These are phyloP conservation scores for Boletus smithii DNA, from an alignment of 1,284 basidiomycete genomes.

Conservation along the genomic window DNA sequence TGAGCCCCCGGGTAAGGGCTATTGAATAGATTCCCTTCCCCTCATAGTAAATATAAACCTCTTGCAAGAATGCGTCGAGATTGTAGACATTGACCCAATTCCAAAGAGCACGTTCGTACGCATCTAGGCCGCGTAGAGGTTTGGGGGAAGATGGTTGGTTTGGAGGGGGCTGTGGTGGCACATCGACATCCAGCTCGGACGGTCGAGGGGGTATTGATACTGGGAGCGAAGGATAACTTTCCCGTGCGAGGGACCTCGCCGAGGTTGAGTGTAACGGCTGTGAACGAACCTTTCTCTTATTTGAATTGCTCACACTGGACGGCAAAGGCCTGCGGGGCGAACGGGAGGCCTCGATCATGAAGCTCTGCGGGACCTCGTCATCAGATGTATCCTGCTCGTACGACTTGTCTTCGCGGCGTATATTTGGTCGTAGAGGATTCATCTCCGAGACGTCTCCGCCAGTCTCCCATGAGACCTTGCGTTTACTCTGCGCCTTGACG, in stretches of 20 bases:
- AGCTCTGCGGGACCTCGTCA: constrained; percentile 77
- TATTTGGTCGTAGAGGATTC: constrained; percentile 61
- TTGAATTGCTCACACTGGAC: constrained; percentile 28
- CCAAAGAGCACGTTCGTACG: constrained; percentile 91
- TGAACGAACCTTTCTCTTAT: constrained; percentile 40
- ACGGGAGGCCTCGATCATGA: constrained; percentile 68
- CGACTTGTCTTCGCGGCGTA: constrained; percentile 56
- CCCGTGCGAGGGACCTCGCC: constrained; percentile 41
- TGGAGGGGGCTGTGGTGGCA: constrained; percentile 21
- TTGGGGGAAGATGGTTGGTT: constrained; percentile 37
- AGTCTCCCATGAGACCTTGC: constrained; percentile 53
- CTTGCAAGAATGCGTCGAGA: constrained; percentile 91
- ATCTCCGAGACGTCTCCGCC: constrained; percentile 47
- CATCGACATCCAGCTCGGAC: constrained; percentile 53
- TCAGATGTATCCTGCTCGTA: constrained; percentile 64
- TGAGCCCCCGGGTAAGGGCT: constrained; percentile 80
- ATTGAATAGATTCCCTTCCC: constrained; percentile 97
- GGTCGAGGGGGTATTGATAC: constrained; percentile 64
- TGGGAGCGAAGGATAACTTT: constrained; percentile 36
- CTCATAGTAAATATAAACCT: constrained; percentile 94
- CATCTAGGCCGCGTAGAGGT: constrained; percentile 70
- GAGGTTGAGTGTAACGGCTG: constrained; percentile 48
- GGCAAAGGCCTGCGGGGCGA: constrained; percentile 32
- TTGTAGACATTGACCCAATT: constrained; percentile 99
- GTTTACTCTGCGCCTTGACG: constrained; percentile 45